These are phyloP conservation scores for Hypoxylon sp. DNA, from an alignment of 2,329 filamentous ascomycete species.

Conservation along the genomic window DNA sequence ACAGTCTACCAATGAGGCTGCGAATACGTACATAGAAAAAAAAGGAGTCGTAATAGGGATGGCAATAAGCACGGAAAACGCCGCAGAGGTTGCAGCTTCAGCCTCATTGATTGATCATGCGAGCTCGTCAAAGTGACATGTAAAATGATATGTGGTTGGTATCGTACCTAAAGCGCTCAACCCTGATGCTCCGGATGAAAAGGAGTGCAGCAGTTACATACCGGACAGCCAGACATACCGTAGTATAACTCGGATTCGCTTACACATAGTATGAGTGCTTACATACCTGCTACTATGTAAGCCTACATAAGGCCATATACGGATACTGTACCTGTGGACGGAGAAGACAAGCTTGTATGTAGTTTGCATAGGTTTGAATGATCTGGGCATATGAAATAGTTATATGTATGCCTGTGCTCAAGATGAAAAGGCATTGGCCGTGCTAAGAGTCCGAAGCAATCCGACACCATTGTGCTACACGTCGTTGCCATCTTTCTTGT, in stretches of 20 bases:
- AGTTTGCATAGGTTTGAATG: not conserved
- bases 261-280: no score
- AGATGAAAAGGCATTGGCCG: conserved; percentile 7
- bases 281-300: no score
- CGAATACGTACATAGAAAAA: conserved; percentile 2
- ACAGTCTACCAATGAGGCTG: conserved; percentile 6
- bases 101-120: conserved; percentile 26
- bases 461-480: conserved; percentile 8
- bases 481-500: conserved; percentile 34
- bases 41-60: not conserved
- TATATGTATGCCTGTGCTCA: not conserved
- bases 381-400: not conserved
- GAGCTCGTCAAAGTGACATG: conserved; percentile 13
- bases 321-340: no score
- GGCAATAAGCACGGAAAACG: conserved; percentile 15
- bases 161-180: not conserved
- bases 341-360: no score
- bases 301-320: no score
- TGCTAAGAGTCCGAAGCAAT: conserved; percentile 20
- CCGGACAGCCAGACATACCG: no score
- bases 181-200: conserved; percentile 1
- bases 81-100: conserved; percentile 12
- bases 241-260: not conserved
- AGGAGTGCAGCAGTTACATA: not conserved
- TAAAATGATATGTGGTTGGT: conserved; percentile 1